phyloP scores from a whole-genome alignment of 768 basidiomycete genomes.

The Sutorius australiensis region DNA sequence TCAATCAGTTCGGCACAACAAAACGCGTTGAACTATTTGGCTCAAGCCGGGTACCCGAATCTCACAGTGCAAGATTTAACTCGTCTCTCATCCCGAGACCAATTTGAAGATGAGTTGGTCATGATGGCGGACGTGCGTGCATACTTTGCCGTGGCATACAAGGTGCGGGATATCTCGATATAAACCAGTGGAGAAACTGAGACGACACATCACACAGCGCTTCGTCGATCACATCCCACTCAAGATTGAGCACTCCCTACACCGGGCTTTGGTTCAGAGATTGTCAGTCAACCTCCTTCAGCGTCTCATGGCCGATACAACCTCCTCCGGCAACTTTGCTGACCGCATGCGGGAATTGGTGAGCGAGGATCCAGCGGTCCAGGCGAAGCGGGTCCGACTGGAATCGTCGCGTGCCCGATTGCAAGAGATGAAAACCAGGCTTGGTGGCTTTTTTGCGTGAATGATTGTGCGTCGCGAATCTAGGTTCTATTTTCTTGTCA shows the following conservation, averaged over 20 bases:
- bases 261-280: constrained; percentile 35
- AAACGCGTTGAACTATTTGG: constrained; percentile 25
- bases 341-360: constrained; percentile 40
- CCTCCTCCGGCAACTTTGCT: constrained; percentile 7
- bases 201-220: constrained; percentile 34
- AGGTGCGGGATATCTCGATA: constrained; percentile 33
- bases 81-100: constrained; percentile 24
- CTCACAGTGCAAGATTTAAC: constrained; percentile 25
- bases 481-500: background rate
- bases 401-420: constrained; percentile 33
- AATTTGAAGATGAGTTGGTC: constrained; percentile 40
- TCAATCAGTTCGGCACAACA: background rate
- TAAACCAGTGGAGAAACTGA: background rate
- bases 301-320: constrained; percentile 26
- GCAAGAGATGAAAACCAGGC: constrained; percentile 37
- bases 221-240: constrained; percentile 53
- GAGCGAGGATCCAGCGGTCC: constrained; percentile 42
- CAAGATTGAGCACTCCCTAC: constrained; percentile 44
- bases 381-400: constrained; percentile 35
- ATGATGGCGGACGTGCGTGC: constrained; percentile 55
- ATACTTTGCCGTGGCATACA: constrained; percentile 53
- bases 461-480: background rate
- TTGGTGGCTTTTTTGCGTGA: constrained; percentile 28
- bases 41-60: constrained; percentile 27
- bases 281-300: constrained; percentile 37